These are phyloP conservation scores for Scedosporium boydii DNA, from an alignment of 2,329 filamentous ascomycete species.

Conservation along the genomic window DNA sequence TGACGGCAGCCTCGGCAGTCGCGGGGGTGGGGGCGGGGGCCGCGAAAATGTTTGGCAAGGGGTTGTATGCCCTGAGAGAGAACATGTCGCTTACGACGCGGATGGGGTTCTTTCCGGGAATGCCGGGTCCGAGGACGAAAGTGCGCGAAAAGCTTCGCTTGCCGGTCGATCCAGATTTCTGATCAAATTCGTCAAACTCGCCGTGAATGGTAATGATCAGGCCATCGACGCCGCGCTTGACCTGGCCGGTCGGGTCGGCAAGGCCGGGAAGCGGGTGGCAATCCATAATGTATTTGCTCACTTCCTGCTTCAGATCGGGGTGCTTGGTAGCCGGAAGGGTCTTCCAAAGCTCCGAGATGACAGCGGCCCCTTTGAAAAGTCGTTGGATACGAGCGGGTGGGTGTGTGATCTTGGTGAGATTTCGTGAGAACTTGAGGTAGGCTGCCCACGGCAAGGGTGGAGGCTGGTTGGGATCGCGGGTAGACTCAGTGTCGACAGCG, in stretches of 20 bases:
- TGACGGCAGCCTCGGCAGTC: slow-evolving; percentile 14
- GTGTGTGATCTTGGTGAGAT: slow-evolving; percentile 61
- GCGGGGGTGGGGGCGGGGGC: slow-evolving; percentile 14
- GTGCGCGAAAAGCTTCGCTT: slow-evolving; percentile 75
- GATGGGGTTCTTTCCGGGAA: slow-evolving; percentile 51
- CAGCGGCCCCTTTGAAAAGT: slow-evolving; percentile 51
- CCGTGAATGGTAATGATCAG: slow-evolving; percentile 73
- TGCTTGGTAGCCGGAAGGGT: slow-evolving; percentile 65
- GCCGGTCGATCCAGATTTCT: slow-evolving; percentile 42
- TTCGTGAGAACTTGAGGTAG: slow-evolving; percentile 71
- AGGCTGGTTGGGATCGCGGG: slow-evolving; percentile 34
- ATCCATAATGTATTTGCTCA: slow-evolving; percentile 73
- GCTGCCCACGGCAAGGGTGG: slow-evolving; percentile 54
- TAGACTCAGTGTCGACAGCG: slow-evolving; percentile 55
- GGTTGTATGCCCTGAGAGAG: slow-evolving; percentile 56
- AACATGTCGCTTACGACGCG: slow-evolving; percentile 75
- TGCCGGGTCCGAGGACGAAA: slow-evolving; percentile 69
- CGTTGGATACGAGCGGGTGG: slow-evolving; percentile 53
- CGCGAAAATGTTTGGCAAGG: slow-evolving; percentile 34
- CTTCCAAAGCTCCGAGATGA: slow-evolving; percentile 61
- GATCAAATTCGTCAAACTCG: slow-evolving; percentile 69
- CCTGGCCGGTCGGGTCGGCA: slow-evolving; percentile 57
- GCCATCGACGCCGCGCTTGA: slow-evolving; percentile 60
- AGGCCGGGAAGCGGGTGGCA: slow-evolving; percentile 66
- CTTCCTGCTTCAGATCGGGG: slow-evolving; percentile 56